A percentile compares a stretch with the other conserved stretches of the same genome.
Conservation (phyloP, 257 asterid genomes). For the Dorcoceras hygrometricum region DNA sequence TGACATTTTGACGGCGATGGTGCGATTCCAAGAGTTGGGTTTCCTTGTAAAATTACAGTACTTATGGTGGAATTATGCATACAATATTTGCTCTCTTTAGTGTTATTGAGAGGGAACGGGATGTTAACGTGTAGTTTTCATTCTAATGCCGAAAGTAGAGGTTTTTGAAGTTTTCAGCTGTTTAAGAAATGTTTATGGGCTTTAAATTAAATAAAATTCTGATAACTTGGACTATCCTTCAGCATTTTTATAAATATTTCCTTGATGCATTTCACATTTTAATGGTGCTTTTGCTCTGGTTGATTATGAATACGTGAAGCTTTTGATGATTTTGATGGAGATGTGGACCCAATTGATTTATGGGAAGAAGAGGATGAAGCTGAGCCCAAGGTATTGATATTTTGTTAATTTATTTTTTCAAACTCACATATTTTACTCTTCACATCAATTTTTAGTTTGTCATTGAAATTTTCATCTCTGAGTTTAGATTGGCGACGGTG, state of each 20-base stretch:
- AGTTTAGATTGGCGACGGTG: slow-evolving; percentile 83
- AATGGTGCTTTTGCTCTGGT: slow-evolving; percentile 1
- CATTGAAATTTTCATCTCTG: background rate
- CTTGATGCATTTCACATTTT: slow-evolving; percentile 10
- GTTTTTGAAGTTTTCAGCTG: background rate
- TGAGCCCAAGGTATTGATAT: slow-evolving; percentile 65
- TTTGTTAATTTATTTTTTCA: background rate
- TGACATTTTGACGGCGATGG: slow-evolving; percentile 31
- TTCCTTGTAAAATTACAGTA: background rate
- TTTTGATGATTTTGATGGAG: slow-evolving; percentile 47
- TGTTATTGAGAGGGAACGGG: background rate
- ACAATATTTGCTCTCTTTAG: too few relatives aligned
- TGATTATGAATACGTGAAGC: slow-evolving; percentile 20
- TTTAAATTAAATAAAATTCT: background rate
- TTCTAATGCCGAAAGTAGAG: background rate
- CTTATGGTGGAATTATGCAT: background rate
- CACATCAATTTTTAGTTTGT: slow-evolving; percentile 1
- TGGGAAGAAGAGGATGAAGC: slow-evolving; percentile 95
- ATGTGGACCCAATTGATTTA: slow-evolving; percentile 70
- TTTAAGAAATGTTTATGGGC: background rate
- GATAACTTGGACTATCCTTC: background rate
- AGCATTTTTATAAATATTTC: background rate
- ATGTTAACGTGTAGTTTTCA: background rate
- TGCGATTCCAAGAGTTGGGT: slow-evolving; percentile 5
- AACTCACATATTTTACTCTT: slow-evolving; percentile 12